phyloP scores from a whole-genome alignment of 176 grass and related monocot genomes.

The Carex cristatella region DNA sequence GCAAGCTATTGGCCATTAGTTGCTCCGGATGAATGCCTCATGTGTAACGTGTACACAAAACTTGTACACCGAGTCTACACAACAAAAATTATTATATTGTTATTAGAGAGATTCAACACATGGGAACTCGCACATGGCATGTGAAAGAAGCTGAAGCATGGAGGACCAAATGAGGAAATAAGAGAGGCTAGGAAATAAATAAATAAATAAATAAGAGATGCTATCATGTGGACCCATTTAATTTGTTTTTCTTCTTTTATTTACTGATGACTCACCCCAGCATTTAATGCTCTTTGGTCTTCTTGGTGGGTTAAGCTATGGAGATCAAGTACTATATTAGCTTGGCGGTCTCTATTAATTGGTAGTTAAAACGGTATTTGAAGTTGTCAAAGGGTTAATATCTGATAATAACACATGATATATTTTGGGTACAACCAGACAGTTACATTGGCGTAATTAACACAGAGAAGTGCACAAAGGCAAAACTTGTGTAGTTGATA shows the following conservation, averaged over 20 bases:
- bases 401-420: background rate
- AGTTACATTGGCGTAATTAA: background rate
- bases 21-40: background rate
- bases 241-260: background rate
- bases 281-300: background rate
- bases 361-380: background rate
- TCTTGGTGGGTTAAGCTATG: background rate
- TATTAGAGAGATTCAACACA: constrained; percentile 15
- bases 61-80: background rate
- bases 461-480: background rate
- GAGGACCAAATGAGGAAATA: background rate
- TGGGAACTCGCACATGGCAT: constrained; percentile 18
- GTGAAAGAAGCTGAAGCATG: background rate
- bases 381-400: background rate
- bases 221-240: background rate
- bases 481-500: background rate
- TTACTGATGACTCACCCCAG: background rate
- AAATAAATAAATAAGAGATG: background rate
- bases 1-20: background rate
- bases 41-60: background rate
- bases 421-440: background rate
- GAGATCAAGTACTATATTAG: background rate
- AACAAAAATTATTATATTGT: background rate
- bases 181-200: background rate
- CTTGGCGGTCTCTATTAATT: background rate